Evolutionary conservation across 176 grass and related monocot species (phyloP).

Genomic region (Cenchrus purpureus): DNA sequence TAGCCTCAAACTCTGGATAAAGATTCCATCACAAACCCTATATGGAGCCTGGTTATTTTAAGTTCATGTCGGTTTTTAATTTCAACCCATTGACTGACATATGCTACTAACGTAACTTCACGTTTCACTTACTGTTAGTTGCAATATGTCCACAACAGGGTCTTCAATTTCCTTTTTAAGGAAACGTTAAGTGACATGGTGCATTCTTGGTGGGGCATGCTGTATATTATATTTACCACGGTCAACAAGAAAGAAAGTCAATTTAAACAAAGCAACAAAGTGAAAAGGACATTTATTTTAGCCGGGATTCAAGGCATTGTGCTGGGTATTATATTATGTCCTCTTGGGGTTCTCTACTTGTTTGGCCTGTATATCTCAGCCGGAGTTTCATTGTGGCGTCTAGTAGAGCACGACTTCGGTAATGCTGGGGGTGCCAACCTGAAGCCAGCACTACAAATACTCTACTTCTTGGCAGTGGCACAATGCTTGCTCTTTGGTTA

Average conservation of each 20-base stretch:
- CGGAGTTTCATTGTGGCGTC: not conserved
- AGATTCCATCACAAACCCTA: too few relatives aligned
- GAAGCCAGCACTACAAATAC: not conserved
- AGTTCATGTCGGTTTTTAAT: too few relatives aligned
- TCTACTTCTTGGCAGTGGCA: not conserved
- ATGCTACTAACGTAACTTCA: too few relatives aligned
- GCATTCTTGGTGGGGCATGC: not conserved
- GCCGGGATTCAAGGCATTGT: too few relatives aligned
- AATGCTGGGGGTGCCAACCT: not conserved
- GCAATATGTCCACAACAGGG: too few relatives aligned
- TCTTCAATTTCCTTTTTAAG: not conserved
- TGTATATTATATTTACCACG: not conserved
- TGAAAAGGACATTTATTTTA: too few relatives aligned
- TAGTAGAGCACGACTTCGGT: not conserved
- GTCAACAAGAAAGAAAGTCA: too few relatives aligned
- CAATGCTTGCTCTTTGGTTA: not conserved
- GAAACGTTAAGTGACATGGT: not conserved
- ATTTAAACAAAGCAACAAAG: too few relatives aligned
- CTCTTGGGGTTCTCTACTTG: not conserved
- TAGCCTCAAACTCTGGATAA: too few relatives aligned
- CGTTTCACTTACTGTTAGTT: too few relatives aligned
- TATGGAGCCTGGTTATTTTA: too few relatives aligned
- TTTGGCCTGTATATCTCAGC: not conserved
- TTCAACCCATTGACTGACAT: too few relatives aligned
- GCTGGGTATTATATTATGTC: not conserved